Conservation (phyloP, 345 rosid species). For the Salix exigua region DNA sequence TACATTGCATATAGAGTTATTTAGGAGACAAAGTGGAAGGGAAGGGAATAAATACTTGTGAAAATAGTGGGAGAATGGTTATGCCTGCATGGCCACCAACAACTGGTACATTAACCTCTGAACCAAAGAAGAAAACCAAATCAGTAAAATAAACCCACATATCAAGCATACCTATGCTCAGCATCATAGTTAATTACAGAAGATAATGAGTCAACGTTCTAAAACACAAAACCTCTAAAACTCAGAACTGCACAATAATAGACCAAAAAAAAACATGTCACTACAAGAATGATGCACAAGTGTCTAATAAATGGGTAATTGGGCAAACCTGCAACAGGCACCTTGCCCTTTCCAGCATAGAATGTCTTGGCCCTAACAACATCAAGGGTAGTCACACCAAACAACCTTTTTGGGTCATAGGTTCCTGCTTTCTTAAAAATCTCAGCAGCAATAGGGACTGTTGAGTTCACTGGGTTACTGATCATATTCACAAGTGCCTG, state of each 20-base stretch:
- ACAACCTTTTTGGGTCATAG: conserved; percentile 58
- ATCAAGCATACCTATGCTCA: background rate
- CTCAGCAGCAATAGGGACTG: conserved; percentile 75
- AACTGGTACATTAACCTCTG: conserved; percentile 74
- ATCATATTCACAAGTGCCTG: conserved; percentile 76
- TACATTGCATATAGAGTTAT: background rate
- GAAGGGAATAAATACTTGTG: conserved; percentile 44
- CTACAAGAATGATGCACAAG: background rate
- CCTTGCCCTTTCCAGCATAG: conserved; percentile 69
- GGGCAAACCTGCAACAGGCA: conserved; percentile 55
- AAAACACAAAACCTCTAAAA: no score
- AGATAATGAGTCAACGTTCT: background rate
- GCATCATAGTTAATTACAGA: background rate
- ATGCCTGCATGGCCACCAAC: conserved; percentile 89
- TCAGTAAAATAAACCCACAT: background rate
- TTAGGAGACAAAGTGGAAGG: background rate
- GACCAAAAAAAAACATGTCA: background rate
- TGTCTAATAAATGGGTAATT: background rate
- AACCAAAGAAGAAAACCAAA: background rate
- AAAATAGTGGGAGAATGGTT: conserved; percentile 75
- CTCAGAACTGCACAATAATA: background rate
- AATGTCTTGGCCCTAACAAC: conserved; percentile 82
- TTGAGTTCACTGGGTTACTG: conserved; percentile 83
- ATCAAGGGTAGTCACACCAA: conserved; percentile 84
- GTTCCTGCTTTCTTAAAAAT: conserved; percentile 76